Evolutionary conservation across 1,284 basidiomycete genomes (phyloP), one percentile per base, ranked within the genome.

Genomic region (Vanrija sp.): DNA sequence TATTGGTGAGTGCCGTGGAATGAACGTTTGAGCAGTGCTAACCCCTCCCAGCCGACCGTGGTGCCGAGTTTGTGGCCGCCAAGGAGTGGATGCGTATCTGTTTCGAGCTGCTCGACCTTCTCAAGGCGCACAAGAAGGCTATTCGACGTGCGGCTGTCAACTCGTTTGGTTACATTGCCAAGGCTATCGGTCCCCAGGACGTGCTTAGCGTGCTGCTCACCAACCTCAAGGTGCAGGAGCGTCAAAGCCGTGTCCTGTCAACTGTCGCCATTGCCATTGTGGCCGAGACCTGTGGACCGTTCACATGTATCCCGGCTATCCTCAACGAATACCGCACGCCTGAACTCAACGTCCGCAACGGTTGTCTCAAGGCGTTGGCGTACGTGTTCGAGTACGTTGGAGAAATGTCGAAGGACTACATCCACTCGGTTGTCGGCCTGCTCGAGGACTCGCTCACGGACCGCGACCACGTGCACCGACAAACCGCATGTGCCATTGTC

Each of bases 81-180:
- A 86, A 95, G 71, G 96, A 98, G 78, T 98, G 95, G 95, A 98
- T 99, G 96, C 88, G 96, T 70, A 99, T 99, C 75, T 98, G 96
- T 75, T 98, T 98, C 77, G 96, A 99, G 76, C 80, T 99, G 40
- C 83, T 99, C 48, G 96, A 98, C 71, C 81, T 99, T 43, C 83
- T 99, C 68, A 98, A 98, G 76, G 96, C 96, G 8, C 96, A 99
- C 80, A 98, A 98, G 81, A 97, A 97, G 79, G 94, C 91, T 38
- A 98, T 98, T 69, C 88, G 96, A 54, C 90, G 95, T 75, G 96
- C 96, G 0, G 94, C 95, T 16, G 95, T 98, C 78, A 98, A 98
- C 81, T 97, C 94, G 4, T 98, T 99, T 65, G 96, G 96, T 68
- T 99, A 98, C 69, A 98, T 99, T 63, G 96, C 96, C 59, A 97